Base-by-base conservation (phyloP, 192 early-diverging fungal genomes). In the Rhizophagus clarus region DNA sequence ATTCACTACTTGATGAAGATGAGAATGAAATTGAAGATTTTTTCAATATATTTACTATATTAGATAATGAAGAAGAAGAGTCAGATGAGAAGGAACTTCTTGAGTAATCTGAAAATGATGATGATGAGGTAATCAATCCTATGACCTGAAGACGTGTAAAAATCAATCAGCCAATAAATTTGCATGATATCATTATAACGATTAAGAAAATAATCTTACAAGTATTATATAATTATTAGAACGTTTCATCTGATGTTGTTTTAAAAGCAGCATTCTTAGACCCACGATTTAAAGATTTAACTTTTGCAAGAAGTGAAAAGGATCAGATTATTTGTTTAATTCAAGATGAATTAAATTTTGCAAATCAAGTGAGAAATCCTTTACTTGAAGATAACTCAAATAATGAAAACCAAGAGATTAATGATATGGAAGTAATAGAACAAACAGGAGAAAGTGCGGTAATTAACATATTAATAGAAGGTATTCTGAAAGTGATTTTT, bases 181-280 rank as follows among this genome's bases (percentile, higher is more conserved):
- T 17, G 17, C 0, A 22, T 10, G 17, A 29, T 26, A 17, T 64
- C 8, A 64, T 26, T 29, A 9, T 24, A 64, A 64, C 5, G 9
- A 17, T 64, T 2, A 64, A 64, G 11, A 17, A 29, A 15, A 64
- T 64, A 6, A 64, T 64, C 17, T 9, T 64, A 26, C 22, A 64
- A 64, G 62, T 22, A 17, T 64, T 64, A 22, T 22, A 64, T 64
- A n/a, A 64, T 24, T 64, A 64, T 64, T 64, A 9, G 62, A 64
- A 29, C 4, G 24, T 64, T 17, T 22, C 28, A 64, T 64, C 62
- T 64, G 62, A 64, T 64, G 24, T 64, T 29, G 8, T 22, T 17
- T 64, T 64, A 64, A 64, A 64, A 64, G 62, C 28, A 17, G 62
- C 62, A 64, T 64, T 64, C 24, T 64, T 64, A 64, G 62, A 64